Conservation (phyloP, 2,329 filamentous ascomycete genomes). For the Talaromyces sp. region DNA sequence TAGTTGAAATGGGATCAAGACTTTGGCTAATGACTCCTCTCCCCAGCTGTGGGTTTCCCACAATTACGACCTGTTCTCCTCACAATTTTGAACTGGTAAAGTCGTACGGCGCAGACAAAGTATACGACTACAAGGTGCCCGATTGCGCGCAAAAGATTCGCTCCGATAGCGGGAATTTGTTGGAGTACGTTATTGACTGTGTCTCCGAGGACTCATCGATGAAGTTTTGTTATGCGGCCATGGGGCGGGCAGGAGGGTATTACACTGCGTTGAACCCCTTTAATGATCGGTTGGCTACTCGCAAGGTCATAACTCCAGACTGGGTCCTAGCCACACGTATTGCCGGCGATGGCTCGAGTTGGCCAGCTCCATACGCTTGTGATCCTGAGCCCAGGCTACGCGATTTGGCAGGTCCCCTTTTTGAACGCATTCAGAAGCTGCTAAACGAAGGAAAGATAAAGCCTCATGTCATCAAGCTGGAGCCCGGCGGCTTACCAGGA, state of each 20-base stretch:
- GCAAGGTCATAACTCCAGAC: slow-evolving; percentile 26
- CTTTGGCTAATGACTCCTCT: neutral
- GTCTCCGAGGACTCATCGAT: slow-evolving; percentile 39
- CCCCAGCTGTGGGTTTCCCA: slow-evolving; percentile 25
- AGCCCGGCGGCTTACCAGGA: slow-evolving; percentile 34
- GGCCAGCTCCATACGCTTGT: slow-evolving; percentile 26
- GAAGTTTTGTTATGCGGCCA: slow-evolving; percentile 39
- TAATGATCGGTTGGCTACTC: slow-evolving; percentile 23
- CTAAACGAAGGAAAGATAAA: slow-evolving; percentile 15
- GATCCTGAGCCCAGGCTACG: slow-evolving; percentile 15
- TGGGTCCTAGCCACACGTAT: slow-evolving; percentile 31
- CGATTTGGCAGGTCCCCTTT: slow-evolving; percentile 9
- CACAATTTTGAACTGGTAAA: slow-evolving; percentile 35
- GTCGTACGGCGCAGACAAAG: slow-evolving; percentile 34
- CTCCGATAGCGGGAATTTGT: slow-evolving; percentile 39
- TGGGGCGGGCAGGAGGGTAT: slow-evolving; percentile 39
- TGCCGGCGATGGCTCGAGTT: slow-evolving; percentile 25
- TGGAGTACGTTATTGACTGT: slow-evolving; percentile 48
- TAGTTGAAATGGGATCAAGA: neutral
- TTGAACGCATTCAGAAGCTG: slow-evolving; percentile 10
- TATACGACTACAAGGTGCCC: slow-evolving; percentile 43
- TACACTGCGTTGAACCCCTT: slow-evolving; percentile 30
- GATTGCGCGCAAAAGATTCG: slow-evolving; percentile 38
- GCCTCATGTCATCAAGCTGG: slow-evolving; percentile 12
- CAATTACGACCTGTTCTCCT: slow-evolving; percentile 39